Percentiles rank a stretch among this genome's conserved stretches.
Conservation (phyloP, 306 rosid genomes). For the Rosa multiflora region DNA sequence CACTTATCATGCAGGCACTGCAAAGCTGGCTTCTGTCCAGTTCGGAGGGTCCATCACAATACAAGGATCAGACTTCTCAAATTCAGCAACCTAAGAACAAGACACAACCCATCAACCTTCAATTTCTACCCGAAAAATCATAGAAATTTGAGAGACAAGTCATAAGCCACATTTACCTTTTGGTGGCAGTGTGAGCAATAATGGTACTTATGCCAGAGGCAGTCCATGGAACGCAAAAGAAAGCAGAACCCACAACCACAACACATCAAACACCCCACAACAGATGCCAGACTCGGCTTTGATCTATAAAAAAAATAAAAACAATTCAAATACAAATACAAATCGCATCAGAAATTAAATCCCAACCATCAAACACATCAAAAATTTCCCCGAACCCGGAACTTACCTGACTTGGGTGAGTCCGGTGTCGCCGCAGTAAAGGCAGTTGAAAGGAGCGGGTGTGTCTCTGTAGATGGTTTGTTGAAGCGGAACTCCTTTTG, state of each 20-base stretch:
- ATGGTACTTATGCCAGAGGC: conserved; percentile 95
- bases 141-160: background rate
- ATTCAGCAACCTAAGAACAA: conserved; percentile 67
- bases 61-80: conserved; percentile 76
- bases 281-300: conserved; percentile 73
- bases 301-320: conserved; percentile 41
- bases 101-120: background rate
- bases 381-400: background rate
- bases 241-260: conserved; percentile 84
- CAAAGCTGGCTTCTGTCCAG: conserved; percentile 86
- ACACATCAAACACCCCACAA: conserved; percentile 80
- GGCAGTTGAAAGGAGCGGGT: conserved; percentile 84
- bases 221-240: conserved; percentile 82
- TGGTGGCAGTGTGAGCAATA: conserved; percentile 75
- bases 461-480: conserved; percentile 87
- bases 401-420: conserved; percentile 52
- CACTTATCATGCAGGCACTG: conserved; percentile 48
- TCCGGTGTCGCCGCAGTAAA: conserved; percentile 50
- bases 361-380: background rate
- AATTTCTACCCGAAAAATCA: background rate
- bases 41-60: conserved; percentile 79
- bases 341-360: background rate
- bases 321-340: background rate
- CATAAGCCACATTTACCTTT: conserved; percentile 40
- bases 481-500: conserved; percentile 67